Percentiles rank a stretch among this genome's conserved stretches.
Evolutionary conservation across 1,284 basidiomycete genomes (phyloP).

Genomic region (Cerioporus squamosus): DNA sequence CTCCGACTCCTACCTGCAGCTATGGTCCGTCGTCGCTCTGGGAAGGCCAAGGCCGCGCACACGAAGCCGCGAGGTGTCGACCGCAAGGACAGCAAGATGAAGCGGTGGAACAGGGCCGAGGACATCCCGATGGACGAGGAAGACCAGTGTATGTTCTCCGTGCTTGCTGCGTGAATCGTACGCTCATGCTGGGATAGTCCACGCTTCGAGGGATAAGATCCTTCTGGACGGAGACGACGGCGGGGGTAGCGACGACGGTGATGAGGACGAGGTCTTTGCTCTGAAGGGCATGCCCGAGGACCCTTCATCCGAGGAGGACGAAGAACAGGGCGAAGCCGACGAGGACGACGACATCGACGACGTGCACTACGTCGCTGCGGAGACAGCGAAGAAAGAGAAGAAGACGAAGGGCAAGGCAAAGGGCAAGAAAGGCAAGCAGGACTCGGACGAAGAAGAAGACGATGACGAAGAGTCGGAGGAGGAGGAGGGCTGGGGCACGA

Average conservation of each 20-base stretch:
- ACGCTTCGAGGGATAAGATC: conserved; percentile 76
- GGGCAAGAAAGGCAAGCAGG: conserved; percentile 38
- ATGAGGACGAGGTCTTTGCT: conserved; percentile 79
- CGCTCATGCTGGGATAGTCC: conserved; percentile 48
- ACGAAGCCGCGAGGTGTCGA: conserved; percentile 51
- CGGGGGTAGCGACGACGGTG: conserved; percentile 46
- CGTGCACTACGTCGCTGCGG: conserved; percentile 18
- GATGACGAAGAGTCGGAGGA: conserved; percentile 50
- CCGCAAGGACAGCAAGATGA: conserved; percentile 54
- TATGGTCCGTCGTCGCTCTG: conserved; percentile 38
- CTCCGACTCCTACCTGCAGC: neutral
- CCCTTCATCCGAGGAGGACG: conserved; percentile 51
- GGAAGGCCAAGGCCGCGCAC: conserved; percentile 28
- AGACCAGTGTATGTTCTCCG: conserved; percentile 64
- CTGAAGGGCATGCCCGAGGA: conserved; percentile 50
- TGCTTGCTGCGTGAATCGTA: neutral
- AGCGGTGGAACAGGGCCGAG: conserved; percentile 63
- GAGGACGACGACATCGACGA: conserved; percentile 47
- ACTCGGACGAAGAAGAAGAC: conserved; percentile 36
- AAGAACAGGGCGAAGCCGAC: conserved; percentile 46
- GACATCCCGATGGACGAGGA: conserved; percentile 79
- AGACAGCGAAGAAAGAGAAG: conserved; percentile 42
- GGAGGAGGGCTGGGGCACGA: conserved; percentile 77
- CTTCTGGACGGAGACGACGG: conserved; percentile 65
- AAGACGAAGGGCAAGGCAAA: conserved; percentile 36